Evolutionary conservation across 2,329 filamentous ascomycete species (phyloP).

Genomic region (Orbilia brochopaga): DNA sequence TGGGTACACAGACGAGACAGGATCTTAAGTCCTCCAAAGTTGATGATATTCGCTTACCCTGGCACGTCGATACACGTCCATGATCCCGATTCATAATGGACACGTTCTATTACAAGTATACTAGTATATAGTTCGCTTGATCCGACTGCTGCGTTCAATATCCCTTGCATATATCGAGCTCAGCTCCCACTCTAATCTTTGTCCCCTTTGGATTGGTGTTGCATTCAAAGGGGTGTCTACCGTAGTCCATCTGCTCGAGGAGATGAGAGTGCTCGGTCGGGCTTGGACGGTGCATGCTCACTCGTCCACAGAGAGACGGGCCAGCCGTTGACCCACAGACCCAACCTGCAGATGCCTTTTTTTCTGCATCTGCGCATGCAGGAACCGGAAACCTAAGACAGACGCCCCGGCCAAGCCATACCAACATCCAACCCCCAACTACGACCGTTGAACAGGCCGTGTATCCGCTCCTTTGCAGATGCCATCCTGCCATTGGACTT

Average conservation of each 20-base stretch:
- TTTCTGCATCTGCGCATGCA: slow-evolving; percentile 1
- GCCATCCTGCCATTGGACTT: slow-evolving; percentile 2
- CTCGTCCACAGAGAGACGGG: background rate
- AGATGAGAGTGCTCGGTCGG: background rate
- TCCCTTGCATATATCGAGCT: background rate
- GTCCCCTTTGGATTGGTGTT: background rate
- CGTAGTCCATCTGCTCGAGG: background rate
- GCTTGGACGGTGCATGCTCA: background rate
- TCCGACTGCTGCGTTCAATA: slow-evolving; percentile 4
- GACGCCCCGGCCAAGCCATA: background rate
- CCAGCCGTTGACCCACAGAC: background rate
- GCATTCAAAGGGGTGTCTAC: background rate
- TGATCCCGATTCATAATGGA: background rate
- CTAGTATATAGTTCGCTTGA: background rate
- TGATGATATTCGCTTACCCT: slow-evolving; percentile 3
- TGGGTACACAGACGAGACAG: background rate
- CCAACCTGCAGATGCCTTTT: background rate
- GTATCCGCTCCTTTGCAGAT: background rate
- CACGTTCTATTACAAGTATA: too few relatives aligned
- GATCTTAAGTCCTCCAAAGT: background rate
- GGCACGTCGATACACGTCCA: background rate
- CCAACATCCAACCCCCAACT: background rate
- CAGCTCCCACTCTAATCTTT: background rate
- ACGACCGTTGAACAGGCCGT: background rate
- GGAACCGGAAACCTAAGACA: background rate